Evolutionary conservation across 2,329 filamentous ascomycete genomes (phyloP), one percentile per base, ranked within the genome.

Genomic region (Curvularia sp.): DNA sequence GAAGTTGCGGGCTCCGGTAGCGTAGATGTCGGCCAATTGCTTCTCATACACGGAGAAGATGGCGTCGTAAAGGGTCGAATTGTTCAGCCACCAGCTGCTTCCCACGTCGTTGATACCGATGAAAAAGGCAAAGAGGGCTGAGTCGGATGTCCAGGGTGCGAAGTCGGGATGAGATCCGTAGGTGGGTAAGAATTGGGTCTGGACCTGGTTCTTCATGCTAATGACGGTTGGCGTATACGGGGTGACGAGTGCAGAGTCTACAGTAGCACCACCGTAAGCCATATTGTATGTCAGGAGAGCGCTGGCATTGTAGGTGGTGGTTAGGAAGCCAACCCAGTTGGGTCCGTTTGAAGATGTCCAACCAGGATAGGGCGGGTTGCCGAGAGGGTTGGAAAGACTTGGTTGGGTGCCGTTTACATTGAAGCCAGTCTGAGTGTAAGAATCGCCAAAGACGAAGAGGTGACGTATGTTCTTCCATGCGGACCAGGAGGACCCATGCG

Each of bases 341-440:
- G 82, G 83, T 0, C 83, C 84, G 60, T 80, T 81, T 57, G 59
- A 68, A 3, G 72, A 72, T 36, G 73, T 77, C 60, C 65, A 76
- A 43, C 74, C 75, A 6, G 82, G 83, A 60, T 84, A 85, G 0
- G 77, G 47, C 0, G 87, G 87, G 65, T 90, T 90, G 0, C 87
- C 87, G 60, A 89, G 77, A 0, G 86, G 85, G 66, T 87, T 86
- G 5, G 75, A 72, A 4, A 78, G 62, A 7, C 79, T 82, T 1
- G 87, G 86, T 36, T 86, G 81, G 0, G 79, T 73, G 21, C 80
- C 78, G 10, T 75, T 80, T 41, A 82, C 76, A 57, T 87, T 76
- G 74, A 89, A 90, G 8, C 83, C 83, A 2, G 84, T 87, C 60
- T 83, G 81, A 1, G 84, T 84, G 74, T 87, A 88, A 2, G 84